Conservation (phyloP, 2,329 filamentous ascomycete species). For the Aotearoamyces nothofagi region DNA sequence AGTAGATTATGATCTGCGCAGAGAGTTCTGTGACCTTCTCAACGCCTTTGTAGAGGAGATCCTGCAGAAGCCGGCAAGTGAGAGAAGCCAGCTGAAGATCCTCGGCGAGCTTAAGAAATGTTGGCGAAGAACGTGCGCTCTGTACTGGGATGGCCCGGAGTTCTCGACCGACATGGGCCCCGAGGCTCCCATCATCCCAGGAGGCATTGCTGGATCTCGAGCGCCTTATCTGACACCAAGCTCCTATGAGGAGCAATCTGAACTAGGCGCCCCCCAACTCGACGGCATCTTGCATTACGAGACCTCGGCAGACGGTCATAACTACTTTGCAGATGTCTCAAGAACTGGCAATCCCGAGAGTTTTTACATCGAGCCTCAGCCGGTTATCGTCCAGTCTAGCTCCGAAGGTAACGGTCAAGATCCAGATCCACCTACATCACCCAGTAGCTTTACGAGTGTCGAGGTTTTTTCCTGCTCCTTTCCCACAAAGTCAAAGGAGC, state of each 20-base stretch:
- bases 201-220: constrained; percentile 52
- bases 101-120: constrained; percentile 91
- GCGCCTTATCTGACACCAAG: constrained; percentile 37
- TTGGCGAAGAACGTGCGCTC: constrained; percentile 79
- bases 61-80: constrained; percentile 22
- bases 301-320: constrained; percentile 16
- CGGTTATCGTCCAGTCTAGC: too few relatives aligned
- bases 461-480: constrained; percentile 51
- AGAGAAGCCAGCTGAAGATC: constrained; percentile 55
- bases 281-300: constrained; percentile 21
- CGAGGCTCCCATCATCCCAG: constrained; percentile 57
- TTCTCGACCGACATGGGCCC: constrained; percentile 44
- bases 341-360: constrained; percentile 26
- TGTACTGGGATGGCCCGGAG: constrained; percentile 73
- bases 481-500: constrained; percentile 33
- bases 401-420: constrained; percentile 1
- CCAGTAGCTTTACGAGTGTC: constrained; percentile 40
- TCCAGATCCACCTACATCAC: constrained; percentile 28
- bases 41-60: constrained; percentile 51
- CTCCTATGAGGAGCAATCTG: constrained; percentile 30
- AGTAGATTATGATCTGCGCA: constrained; percentile 55
- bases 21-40: constrained; percentile 65
- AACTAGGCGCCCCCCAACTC: constrained; percentile 28
- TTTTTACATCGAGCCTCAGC: not conserved
- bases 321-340: constrained; percentile 31